Base-by-base conservation (phyloP, 2,329 filamentous ascomycete genomes). In the Clonostachys solani region DNA sequence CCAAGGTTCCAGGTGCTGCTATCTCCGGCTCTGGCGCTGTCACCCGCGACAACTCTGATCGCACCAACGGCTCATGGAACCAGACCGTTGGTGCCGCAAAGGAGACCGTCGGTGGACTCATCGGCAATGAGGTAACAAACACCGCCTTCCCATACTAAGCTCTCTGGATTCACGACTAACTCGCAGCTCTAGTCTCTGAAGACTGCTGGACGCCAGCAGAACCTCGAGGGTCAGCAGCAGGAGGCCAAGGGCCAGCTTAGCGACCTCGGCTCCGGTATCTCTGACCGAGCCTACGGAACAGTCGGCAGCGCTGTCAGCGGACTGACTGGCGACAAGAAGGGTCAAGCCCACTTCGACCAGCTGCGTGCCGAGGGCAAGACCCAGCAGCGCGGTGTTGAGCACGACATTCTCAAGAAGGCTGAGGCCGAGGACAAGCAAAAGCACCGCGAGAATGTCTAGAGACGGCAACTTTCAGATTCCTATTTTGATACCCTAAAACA, bases 41-140 rank as follows among this genome's bases (percentile, higher is more conserved):
- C 43, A 78, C 84, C 52, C 77, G 80, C 55, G 89, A 96, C 66
- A 75, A 89, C 66, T 74, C 84, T 12, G 75, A 92, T 64, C 88
- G 91, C 54, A 72, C 77, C 18, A 64, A 80, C 16, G 92, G 92
- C 40, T 77, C 78, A 16, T 95, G 87, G 84, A 89, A 96, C 73
- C 92, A 96, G 71, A 95, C 90, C 6, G 61, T 92, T n/a, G 92
- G 92, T 45, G 81, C 86, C 1, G 84, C 84, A 40, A 96, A 96
- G 74, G 89, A 96, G 64, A 74, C 84, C 5, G 53, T 94, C 1
- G 92, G 92, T 49, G 84, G 84, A 16, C 57, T 92, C 6, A 55
- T 92, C 23, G 92, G 92, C 50, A 83, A 81, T 53, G 86, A 94
- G 69, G 79, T 80, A 62, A 43, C 4, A 8, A 5, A 33, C 12